Evolutionary conservation across 2,329 filamentous ascomycete species (phyloP).

Genomic region (Ceratocystis diversiconidia): DNA sequence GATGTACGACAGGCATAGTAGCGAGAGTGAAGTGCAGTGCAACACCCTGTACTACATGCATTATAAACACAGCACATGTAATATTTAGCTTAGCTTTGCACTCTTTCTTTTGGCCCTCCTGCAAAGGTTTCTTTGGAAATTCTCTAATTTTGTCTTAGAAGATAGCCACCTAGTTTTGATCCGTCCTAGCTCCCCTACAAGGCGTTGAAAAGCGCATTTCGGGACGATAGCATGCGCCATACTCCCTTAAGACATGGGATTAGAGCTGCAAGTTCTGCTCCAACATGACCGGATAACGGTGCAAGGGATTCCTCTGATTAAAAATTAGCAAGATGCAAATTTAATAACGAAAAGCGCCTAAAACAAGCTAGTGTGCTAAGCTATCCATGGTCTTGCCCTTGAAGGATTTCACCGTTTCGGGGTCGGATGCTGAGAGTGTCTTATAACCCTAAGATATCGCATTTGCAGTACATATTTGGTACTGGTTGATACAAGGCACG

Average conservation of each 20-base stretch:
- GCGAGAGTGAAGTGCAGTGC: conserved; percentile 1
- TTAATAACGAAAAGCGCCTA: background rate
- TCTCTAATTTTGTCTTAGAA: background rate
- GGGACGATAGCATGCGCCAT: background rate
- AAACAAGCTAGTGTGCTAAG: background rate
- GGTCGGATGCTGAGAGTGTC: background rate
- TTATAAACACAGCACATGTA: background rate
- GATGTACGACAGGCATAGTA: conserved; percentile 7
- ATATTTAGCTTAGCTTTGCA: background rate
- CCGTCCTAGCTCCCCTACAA: background rate
- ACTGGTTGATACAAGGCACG: too few species aligned
- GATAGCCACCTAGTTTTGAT: background rate
- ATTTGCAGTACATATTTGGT: too few species aligned
- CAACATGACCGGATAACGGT: background rate
- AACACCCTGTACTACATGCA: conserved; percentile 1
- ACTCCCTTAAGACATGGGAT: background rate
- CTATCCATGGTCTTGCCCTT: background rate
- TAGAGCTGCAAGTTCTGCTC: background rate
- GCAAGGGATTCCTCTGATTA: background rate
- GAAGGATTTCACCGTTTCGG: background rate
- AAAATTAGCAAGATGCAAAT: background rate
- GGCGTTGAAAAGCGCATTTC: background rate
- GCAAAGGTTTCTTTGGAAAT: background rate
- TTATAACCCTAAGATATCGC: background rate
- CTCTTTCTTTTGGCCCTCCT: background rate